Evolutionary conservation across 2,329 filamentous ascomycete species (phyloP), one percentile per base, ranked within the genome.

Genomic region (Dactylellina drechsleri): DNA sequence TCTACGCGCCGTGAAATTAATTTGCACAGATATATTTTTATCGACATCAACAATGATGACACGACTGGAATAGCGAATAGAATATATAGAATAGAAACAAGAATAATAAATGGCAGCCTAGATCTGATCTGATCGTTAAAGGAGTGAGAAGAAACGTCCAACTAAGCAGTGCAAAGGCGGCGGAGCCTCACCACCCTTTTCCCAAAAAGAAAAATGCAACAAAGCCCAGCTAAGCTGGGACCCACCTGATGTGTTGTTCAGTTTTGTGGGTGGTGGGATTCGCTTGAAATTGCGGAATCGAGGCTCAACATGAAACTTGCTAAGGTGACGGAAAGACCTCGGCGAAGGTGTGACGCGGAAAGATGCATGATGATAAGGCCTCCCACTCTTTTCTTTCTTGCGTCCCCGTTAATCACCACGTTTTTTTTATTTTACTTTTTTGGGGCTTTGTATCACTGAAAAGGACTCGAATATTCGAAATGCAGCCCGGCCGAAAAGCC

Each of bases 181-280:
- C 66, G 66, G 66, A 70, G 66, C 66, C 66, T 45, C 66, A 70
- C 26, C 23, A 58, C n/a, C 18, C 12, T 20, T 41, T 15, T 31
- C 41, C 56, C 56, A 10, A 16, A 61, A 36, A 36, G 31, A 36
- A 70, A 68, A 70, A 70, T 70, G n/a, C 66, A 70, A 70, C 66
- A 70, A 36, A 36, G 31, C 31, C 31, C 5, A 36, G 31, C 31
- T 36, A 36, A 36, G 31, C 31, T 36, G 13, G 41, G 66, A 70
- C 66, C 66, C 66, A 70, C 66, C 26, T 43, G 28, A 57, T 67
- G 66, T 70, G 66, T 70, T 70, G 66, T 62, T 49, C 31, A 36
- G 10, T 10, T 7, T 36, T 36, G 31, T 36, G 31, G 31, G 31
- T 36, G 6, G 31, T 36, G 31, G 31, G 31, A 36, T 54, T 36